Base-by-base conservation (phyloP, 495 filamentous ascomycete species). In the Recurvomyces mirabilis region DNA sequence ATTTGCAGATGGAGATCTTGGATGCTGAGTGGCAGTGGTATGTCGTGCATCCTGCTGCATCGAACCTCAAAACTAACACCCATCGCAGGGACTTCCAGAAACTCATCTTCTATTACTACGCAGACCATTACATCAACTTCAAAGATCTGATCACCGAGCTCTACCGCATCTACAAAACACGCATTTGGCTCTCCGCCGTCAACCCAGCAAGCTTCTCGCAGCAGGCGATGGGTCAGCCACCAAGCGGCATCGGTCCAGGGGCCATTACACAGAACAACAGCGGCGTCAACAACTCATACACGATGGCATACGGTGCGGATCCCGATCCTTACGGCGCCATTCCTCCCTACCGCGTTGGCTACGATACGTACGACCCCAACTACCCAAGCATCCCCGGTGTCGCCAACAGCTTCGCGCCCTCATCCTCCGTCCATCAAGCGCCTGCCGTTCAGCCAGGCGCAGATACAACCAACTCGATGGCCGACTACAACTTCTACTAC, bases 21-120 rank as follows among this genome's bases (percentile, higher is more conserved):
- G 91, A 98, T 63, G 91, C 91, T n/a, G 91, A 98, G 62, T 98
- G 93, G 60, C 91, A 98, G 57, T 87, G 94, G 91, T 94, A 69
- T 74, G 85, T 61, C 17, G 22, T 14, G 24, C 30, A 10, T 18
- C 17, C 17, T 17, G 4, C 32, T 26, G 32, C 24, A 15, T 22
- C 39, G n/a, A 12, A 31, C 18, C 10, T 36, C 33, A 15, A 41
- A 3, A 37, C 33, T 40, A 11, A 44, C 21, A 26, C 15, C 21
- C 32, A 9, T 34, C 14, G 17, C 53, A 98, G 91, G 81, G 91
- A 96, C 64, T 94, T 86, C 83, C 94, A 95, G 63, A 98, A 98
- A 57, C 67, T 98, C 41, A 98, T 93, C 0, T 95, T 94, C 64
- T 98, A 93, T 70, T 98, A 96, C 62, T 96, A 94, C 53, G 91